Base-by-base conservation (phyloP, 768 basidiomycete species). In the Dioszegia crocea region DNA sequence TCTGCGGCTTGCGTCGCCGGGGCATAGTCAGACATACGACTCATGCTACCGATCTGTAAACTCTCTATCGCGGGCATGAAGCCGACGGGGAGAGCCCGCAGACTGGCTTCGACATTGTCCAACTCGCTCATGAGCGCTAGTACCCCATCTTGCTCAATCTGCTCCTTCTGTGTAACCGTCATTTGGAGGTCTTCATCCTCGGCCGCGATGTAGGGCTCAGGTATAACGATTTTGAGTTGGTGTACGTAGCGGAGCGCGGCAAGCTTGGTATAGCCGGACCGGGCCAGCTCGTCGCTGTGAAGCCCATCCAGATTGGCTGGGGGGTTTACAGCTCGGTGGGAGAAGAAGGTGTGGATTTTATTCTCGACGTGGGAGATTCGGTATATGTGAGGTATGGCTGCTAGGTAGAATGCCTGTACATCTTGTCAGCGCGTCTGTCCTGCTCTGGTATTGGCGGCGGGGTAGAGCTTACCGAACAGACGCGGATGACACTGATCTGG, bases 171-270 rank as follows among this genome's bases (percentile, higher is more conserved):
- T 14, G 33, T 14, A 33, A 16, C 27, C 27, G 47, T 48, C 47
- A 48, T 48, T 30, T 33, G 26, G 2, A 48, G 47, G 29, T 48
- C 30, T 4, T 45, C 44, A 14, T 45, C 44, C n/a, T 24, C 12
- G 19, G n/a, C 44, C 14, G 44, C 10, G 9, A 23, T 26, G 44
- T 45, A 45, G 5, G 26, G 2, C 4, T 12, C 23, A 14, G 33
- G 23, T 4, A 51, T 6, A 19, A 19, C 23, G 38, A 53, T 29
- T 17, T 39, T 14, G 3, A 53, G 36, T 10, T 14, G 36, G 12
- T 27, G 51, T 3, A 53, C 51, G n/a, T 53, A 19, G 14, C 39
- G 51, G 4, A 53, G 38, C 9, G 51, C 51, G 17, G 51, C 51
- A 19, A 53, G 38, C 24, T 53, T 53, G 36, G n/a, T 24, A 27